phyloP scores from a whole-genome alignment of 2,329 filamentous ascomycete genomes.

The Penicillium sp. region DNA sequence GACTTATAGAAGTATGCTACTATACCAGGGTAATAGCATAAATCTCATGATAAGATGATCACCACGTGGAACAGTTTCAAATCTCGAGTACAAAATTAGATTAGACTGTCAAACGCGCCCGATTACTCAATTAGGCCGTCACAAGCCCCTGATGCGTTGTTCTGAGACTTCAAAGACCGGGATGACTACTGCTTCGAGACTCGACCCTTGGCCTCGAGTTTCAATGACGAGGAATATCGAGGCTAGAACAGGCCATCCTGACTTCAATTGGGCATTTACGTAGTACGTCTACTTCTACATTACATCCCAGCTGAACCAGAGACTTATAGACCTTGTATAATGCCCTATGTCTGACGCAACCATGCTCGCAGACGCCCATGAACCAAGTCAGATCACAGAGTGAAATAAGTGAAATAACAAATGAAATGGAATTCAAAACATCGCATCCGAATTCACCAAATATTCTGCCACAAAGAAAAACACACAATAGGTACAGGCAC shows the following conservation, averaged over 20 bases:
- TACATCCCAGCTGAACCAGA: constrained; percentile 4
- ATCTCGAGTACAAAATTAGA: background rate
- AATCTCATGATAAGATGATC: no score
- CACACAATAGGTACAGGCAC: constrained; percentile 22
- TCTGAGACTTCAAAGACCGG: background rate
- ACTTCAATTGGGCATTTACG: background rate
- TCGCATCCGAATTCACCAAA: constrained; percentile 20
- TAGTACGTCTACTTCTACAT: background rate
- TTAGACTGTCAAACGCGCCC: background rate
- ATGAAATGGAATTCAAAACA: constrained; percentile 25
- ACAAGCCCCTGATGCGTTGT: background rate
- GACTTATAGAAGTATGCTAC: no score
- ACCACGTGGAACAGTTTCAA: background rate
- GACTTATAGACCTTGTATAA: constrained; percentile 10
- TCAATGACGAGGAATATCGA: background rate
- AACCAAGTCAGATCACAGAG: background rate
- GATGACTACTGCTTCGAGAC: background rate
- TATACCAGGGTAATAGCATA: no score
- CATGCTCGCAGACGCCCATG: constrained; percentile 14
- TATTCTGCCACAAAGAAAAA: constrained; percentile 10
- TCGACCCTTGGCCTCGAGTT: background rate
- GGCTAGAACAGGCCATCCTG: background rate
- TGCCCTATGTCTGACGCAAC: constrained; percentile 14
- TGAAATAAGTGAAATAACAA: constrained; percentile 19
- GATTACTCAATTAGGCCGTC: background rate